phyloP scores from a whole-genome alignment of 192 early-diverging fungal genomes.

The Coemansia sp. region DNA sequence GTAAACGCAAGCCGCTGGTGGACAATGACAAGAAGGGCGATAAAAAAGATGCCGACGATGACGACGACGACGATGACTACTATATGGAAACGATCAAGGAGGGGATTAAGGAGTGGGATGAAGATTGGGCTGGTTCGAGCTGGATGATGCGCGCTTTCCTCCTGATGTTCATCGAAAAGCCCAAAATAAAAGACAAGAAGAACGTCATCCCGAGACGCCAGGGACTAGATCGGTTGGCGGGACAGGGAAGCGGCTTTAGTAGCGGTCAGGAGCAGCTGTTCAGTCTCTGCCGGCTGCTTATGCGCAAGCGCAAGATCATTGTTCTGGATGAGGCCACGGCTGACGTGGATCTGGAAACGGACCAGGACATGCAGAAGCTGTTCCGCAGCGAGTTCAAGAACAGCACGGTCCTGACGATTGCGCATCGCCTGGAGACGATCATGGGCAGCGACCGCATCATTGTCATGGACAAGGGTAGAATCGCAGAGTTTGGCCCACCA shows the following conservation, averaged over 20 bases:
- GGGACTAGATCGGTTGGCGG: conserved; percentile 10
- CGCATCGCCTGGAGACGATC: conserved; percentile 72
- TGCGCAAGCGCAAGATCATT: conserved; percentile 57
- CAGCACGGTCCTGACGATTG: conserved; percentile 61
- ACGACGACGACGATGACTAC: conserved; percentile 28
- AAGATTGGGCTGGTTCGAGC: conserved; percentile 1
- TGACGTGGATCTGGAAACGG: conserved; percentile 55
- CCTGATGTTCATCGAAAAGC: conserved; percentile 12
- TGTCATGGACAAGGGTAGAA: conserved; percentile 68
- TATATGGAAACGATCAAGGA: conserved; percentile 58
- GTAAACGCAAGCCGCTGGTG: background rate
- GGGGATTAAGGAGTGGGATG: conserved; percentile 16
- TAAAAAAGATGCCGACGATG: background rate
- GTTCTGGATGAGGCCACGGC: conserved; percentile 73
- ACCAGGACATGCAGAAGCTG: conserved; percentile 22
- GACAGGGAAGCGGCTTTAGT: conserved; percentile 25
- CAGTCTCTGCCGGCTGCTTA: conserved; percentile 61
- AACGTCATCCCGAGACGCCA: background rate
- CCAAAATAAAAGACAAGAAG: background rate
- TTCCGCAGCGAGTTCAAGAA: conserved; percentile 57
- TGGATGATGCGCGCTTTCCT: conserved; percentile 12
- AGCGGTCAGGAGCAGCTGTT: conserved; percentile 65
- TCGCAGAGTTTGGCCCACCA: conserved; percentile 67
- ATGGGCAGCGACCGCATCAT: conserved; percentile 69
- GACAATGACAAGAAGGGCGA: conserved; percentile 12